phyloP scores from a whole-genome alignment of 495 filamentous ascomycete genomes.

The Podospora conica region DNA sequence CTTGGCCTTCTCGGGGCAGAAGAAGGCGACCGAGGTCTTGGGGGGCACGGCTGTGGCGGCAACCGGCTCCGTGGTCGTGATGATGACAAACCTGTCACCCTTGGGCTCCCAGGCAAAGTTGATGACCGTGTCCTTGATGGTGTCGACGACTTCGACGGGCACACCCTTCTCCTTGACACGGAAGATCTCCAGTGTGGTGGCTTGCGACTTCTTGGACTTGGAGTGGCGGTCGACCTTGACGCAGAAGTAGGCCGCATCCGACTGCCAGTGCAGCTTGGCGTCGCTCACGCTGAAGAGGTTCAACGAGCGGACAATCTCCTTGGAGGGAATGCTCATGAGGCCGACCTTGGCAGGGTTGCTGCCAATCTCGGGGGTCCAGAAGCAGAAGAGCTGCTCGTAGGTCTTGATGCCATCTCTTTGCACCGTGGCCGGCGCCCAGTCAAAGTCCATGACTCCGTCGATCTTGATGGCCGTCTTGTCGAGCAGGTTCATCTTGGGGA shows the following conservation, averaged over 20 bases:
- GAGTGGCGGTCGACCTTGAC: constrained; percentile 98
- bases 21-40: constrained; percentile 93
- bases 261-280: constrained; percentile 97
- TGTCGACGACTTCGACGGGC: constrained; percentile 94
- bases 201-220: constrained; percentile 96
- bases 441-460: constrained; percentile 94
- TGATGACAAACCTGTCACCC: constrained; percentile 92
- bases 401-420: constrained; percentile 73
- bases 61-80: constrained; percentile 82
- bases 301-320: constrained; percentile 84
- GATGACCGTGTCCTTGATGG: constrained; percentile 94
- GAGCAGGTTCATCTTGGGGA: constrained; percentile 84
- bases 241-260: constrained; percentile 84
- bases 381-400: constrained; percentile 93
- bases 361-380: constrained; percentile 97
- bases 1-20: constrained; percentile 90
- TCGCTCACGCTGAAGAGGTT: constrained; percentile 97
- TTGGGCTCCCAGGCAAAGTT: constrained; percentile 99
- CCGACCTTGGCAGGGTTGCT: constrained; percentile 97
- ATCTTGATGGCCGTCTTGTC: constrained; percentile 89
- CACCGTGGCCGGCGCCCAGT: constrained; percentile 84
- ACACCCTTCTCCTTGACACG: constrained; percentile 93
- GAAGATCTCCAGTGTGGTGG: constrained; percentile 98
- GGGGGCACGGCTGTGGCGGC: constrained; percentile 74
- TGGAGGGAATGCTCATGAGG: constrained; percentile 92